A percentile compares a stretch with the other conserved stretches of the same genome.
phyloP scores from a whole-genome alignment of 768 basidiomycete genomes.

The Pholiota conissans region DNA sequence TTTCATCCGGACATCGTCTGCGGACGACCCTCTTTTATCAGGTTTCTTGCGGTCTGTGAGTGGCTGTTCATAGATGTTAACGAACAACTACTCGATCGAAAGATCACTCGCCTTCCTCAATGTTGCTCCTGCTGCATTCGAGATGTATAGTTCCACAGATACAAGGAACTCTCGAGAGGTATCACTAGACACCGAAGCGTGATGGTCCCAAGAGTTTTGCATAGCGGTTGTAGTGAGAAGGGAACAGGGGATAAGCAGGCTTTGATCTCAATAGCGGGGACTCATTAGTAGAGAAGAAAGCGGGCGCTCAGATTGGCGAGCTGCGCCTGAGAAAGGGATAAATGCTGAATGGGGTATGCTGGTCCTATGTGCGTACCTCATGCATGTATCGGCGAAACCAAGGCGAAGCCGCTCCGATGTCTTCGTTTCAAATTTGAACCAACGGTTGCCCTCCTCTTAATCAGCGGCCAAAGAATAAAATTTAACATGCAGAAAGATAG shows the following conservation, averaged over 20 bases:
- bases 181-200: slow-evolving; percentile 20
- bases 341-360: slow-evolving; percentile 12
- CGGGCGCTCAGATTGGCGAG: slow-evolving; percentile 19
- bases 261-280: slow-evolving; percentile 11
- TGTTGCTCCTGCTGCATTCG: slow-evolving; percentile 45
- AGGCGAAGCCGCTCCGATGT: background rate
- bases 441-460: slow-evolving; percentile 3
- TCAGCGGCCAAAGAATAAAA: background rate
- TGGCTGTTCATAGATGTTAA: slow-evolving; percentile 33
- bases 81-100: background rate
- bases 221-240: slow-evolving; percentile 21
- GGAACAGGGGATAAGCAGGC: slow-evolving; percentile 8
- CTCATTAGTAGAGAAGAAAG: slow-evolving; percentile 21
- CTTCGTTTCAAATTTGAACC: background rate
- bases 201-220: slow-evolving; percentile 33
- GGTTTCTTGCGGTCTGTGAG: slow-evolving; percentile 48
- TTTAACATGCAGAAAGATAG: no score
- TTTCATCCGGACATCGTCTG: slow-evolving; percentile 59
- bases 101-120: slow-evolving; percentile 55
- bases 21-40: slow-evolving; percentile 51
- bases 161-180: slow-evolving; percentile 53
- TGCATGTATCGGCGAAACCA: background rate
- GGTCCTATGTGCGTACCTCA: background rate
- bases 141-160: slow-evolving; percentile 62
- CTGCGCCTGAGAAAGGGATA: slow-evolving; percentile 7